These are phyloP conservation scores for Lactarius indigo DNA, from an alignment of 768 basidiomycete genomes.

Conservation along the genomic window DNA sequence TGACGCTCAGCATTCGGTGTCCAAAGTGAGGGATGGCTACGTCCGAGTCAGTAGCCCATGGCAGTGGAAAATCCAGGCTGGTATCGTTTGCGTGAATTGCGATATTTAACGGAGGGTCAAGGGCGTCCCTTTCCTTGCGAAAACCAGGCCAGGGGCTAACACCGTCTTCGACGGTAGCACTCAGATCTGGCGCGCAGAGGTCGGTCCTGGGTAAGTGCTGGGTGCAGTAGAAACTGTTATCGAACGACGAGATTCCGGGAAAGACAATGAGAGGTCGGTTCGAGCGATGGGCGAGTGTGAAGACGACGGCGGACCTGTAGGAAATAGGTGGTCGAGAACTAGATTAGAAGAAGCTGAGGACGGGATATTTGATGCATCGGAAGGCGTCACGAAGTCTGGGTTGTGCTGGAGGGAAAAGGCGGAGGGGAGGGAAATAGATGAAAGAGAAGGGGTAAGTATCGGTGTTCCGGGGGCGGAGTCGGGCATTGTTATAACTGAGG, in stretches of 20 bases:
- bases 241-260: too few relatives aligned
- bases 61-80: neutral
- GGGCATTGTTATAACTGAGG: too few relatives aligned
- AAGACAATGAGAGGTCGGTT: neutral
- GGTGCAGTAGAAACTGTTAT: too few relatives aligned
- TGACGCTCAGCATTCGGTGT: neutral
- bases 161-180: neutral
- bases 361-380: too few relatives aligned
- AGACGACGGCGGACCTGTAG: neutral
- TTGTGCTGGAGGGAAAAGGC: neutral
- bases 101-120: neutral
- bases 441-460: too few relatives aligned
- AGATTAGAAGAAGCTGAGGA: too few relatives aligned
- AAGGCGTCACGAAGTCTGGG: neutral
- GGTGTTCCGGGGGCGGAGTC: too few relatives aligned
- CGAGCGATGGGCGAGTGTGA: neutral
- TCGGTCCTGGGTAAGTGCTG: too few relatives aligned
- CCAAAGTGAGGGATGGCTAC: neutral
- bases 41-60: neutral
- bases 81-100: neutral
- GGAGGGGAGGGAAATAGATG: too few relatives aligned
- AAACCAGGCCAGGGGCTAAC: neutral
- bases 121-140: neutral
- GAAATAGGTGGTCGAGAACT: neutral
- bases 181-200: too few relatives aligned